phyloP scores from a whole-genome alignment of 139 green algal genomes.

The Micractinium sp. region DNA sequence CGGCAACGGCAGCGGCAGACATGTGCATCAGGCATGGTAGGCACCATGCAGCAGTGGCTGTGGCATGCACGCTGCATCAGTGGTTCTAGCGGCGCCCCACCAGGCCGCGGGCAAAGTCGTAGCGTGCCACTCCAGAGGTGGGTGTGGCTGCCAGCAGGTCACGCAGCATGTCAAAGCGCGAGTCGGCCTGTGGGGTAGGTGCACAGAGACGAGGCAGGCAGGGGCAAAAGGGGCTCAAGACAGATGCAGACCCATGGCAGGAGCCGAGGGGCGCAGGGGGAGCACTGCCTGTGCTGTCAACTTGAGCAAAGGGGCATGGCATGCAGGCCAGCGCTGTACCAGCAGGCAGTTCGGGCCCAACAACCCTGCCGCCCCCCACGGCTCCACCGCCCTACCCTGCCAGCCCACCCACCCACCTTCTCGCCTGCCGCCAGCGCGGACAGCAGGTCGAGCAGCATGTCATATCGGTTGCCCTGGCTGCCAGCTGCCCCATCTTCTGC shows the following conservation, averaged over 20 bases:
- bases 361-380: too few species aligned
- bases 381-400: too few species aligned
- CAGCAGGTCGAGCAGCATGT: constrained; percentile 4
- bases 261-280: too few species aligned
- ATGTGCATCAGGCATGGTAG: neutral
- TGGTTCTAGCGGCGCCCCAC: neutral
- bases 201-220: neutral
- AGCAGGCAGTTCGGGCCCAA: too few species aligned
- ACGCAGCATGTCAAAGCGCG: neutral
- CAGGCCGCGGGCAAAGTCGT: constrained; percentile 14
- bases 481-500: neutral
- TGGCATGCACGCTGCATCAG: neutral
- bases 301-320: neutral
- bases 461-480: neutral
- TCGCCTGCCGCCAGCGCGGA: neutral
- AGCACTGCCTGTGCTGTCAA: neutral
- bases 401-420: neutral
- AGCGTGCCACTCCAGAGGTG: neutral
- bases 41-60: too few species aligned
- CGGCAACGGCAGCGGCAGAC: neutral
- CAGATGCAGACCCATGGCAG: too few species aligned
- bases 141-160: neutral
- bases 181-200: neutral
- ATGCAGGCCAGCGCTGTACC: neutral
- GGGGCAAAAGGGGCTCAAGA: too few species aligned